Base-by-base conservation (phyloP, 306 rosid genomes). In the Arachis stenosperma region DNA sequence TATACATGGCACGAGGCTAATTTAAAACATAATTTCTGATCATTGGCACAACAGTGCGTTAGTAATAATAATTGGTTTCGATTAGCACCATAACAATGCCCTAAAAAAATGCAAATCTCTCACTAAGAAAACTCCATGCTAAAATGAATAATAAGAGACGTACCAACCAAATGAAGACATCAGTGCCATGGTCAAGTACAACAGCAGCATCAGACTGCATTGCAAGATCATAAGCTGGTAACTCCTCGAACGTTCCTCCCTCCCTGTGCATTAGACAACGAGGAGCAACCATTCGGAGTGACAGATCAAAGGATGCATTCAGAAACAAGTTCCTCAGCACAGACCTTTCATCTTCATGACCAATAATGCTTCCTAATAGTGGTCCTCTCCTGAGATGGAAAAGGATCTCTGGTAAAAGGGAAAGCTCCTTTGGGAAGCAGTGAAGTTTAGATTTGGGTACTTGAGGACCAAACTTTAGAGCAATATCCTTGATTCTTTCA, bases 171-270 rank as follows among this genome's bases (percentile, higher is more conserved):
- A 92, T 90, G 89, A 90, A 92, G 86, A 90, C 89, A 79, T 90
- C 97, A 46, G 96, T 88, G 65, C 98, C 98, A 82, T 80, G 84
- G 69, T 80, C 98, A 69, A 92, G 97, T 77, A 92, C 92, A 74
- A 92, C 98, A 70, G 97, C 98, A 43, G 97, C 78, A 84, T 92
- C 96, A 74, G 95, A 90, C 81, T 92, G 98, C 98, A 92, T 92
- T 17, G 95, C 96, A 76, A 90, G 96, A 84, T 92, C 98, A 83
- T 92, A 84, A 11, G 98, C 95, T 6, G 97, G 98, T 59, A 92
- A 81, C 80, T 92, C 98, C 86, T 92, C 98, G 13, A 92, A 92
- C 42, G 96, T 92, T 48, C 77, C 97, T 41, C 89, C 91, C 81
- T 92, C 92, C 81, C 97, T 86, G 78, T 92, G 98, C 98, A 92